Conservation (phyloP, 2,329 filamentous ascomycete species). For the Xylariaceae sp. region DNA sequence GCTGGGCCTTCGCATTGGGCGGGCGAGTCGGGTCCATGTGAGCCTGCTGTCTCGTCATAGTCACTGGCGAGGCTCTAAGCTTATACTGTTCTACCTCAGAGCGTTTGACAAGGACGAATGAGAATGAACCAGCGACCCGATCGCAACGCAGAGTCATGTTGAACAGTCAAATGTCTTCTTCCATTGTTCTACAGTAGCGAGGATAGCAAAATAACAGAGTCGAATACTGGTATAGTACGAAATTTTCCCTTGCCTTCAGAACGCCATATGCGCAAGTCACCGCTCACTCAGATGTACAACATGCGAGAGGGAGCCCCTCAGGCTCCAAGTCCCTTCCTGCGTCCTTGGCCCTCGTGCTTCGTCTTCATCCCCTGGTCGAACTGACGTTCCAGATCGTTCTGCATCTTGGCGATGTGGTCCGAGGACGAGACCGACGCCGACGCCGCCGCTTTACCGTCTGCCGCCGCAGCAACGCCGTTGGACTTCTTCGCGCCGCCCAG, state of each 20-base stretch:
- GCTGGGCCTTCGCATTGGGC: no score
- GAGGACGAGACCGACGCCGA: constrained; percentile 11
- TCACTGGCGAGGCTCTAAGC: no score
- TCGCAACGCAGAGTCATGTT: no score
- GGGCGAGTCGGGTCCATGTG: no score
- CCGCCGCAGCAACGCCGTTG: constrained; percentile 15
- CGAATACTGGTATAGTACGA: constrained; percentile 16
- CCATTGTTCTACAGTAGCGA: no score
- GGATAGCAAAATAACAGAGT: no score
- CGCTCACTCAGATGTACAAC: constrained; percentile 8
- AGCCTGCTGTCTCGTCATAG: no score
- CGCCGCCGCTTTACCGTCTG: constrained; percentile 3
- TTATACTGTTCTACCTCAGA: no score
- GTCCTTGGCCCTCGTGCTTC: constrained; percentile 44
- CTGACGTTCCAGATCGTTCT: constrained; percentile 48
- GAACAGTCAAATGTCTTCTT: no score
- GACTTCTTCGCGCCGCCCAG: constrained; percentile 42
- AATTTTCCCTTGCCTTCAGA: constrained; percentile 10
- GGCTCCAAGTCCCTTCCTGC: constrained; percentile 46
- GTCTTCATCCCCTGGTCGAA: constrained; percentile 49
- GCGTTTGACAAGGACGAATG: no score
- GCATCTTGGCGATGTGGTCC: constrained; percentile 22
- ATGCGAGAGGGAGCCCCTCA: constrained; percentile 11
- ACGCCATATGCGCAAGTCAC: no score
- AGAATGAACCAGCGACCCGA: no score